These are phyloP conservation scores for Colletotrichum viniferum DNA, from an alignment of 2,329 filamentous ascomycete genomes.

Conservation along the genomic window DNA sequence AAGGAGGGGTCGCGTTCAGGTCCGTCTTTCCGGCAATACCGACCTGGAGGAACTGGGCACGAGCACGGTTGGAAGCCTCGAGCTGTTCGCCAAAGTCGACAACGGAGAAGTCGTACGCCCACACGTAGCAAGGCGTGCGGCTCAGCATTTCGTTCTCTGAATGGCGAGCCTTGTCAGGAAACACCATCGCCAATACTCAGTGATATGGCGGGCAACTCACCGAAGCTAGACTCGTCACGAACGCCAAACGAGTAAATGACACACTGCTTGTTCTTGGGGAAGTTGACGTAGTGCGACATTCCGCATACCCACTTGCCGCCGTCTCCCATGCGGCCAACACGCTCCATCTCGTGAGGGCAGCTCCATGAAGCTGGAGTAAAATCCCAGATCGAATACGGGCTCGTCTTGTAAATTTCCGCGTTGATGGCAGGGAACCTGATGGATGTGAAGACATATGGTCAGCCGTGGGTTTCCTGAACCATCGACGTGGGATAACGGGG, in stretches of 20 bases:
- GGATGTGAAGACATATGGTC: not conserved
- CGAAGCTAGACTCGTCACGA: slow-evolving; percentile 39
- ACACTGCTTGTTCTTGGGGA: slow-evolving; percentile 26
- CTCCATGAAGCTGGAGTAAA: slow-evolving; percentile 41
- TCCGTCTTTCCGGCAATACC: slow-evolving; percentile 35
- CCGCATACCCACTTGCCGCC: slow-evolving; percentile 49
- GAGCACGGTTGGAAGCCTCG: slow-evolving; percentile 20
- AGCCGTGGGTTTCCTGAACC: not conserved
- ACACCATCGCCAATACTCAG: not conserved
- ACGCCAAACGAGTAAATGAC: slow-evolving; percentile 45
- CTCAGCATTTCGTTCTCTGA: slow-evolving; percentile 38
- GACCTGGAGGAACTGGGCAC: slow-evolving; percentile 36
- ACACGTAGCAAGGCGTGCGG: slow-evolving; percentile 41
- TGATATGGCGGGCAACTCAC: slow-evolving; percentile 5
- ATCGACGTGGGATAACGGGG: not conserved
- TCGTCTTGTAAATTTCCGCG: slow-evolving; percentile 21
- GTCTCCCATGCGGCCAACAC: slow-evolving; percentile 41
- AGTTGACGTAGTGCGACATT: slow-evolving; percentile 38
- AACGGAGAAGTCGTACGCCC: slow-evolving; percentile 43
- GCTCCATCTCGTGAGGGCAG: slow-evolving; percentile 44
- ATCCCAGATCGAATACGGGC: slow-evolving; percentile 43
- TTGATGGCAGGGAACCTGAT: slow-evolving; percentile 27
- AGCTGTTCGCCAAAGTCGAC: slow-evolving; percentile 35
- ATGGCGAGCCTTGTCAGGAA: not conserved
- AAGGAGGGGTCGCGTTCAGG: slow-evolving; percentile 27